Evolutionary conservation across 192 early-diverging fungal genomes (phyloP).

Genomic region (Helicostylum pulchrum): DNA sequence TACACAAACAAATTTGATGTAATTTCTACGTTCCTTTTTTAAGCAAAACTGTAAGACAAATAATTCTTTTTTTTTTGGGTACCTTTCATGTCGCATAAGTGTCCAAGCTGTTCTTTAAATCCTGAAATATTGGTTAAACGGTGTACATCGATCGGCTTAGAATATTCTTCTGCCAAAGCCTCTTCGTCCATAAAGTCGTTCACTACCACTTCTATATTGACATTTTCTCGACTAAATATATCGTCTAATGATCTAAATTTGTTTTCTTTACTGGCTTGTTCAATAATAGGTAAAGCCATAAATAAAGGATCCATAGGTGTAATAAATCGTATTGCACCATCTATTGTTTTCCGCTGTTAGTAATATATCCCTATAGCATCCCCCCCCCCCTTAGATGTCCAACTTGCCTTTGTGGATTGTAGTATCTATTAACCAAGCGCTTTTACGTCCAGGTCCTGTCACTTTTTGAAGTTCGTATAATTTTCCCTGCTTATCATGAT

Average conservation of each 20-base stretch:
- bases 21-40: neutral
- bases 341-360: neutral
- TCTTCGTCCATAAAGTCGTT: neutral
- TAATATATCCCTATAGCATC: neutral
- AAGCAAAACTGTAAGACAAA: no score
- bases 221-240: slow-evolving; percentile 14
- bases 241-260: slow-evolving; percentile 15
- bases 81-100: slow-evolving; percentile 18
- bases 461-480: slow-evolving; percentile 20
- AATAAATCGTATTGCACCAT: slow-evolving; percentile 7
- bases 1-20: slow-evolving; percentile 5
- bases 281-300: slow-evolving; percentile 9
- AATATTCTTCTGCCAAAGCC: neutral
- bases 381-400: no score
- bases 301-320: slow-evolving; percentile 18
- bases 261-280: neutral
- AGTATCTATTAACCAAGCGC: slow-evolving; percentile 9
- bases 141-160: slow-evolving; percentile 1
- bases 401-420: slow-evolving; percentile 6
- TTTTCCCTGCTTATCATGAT: neutral
- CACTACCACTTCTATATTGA: neutral
- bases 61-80: neutral
- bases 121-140: slow-evolving; percentile 3
- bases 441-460: slow-evolving; percentile 14
- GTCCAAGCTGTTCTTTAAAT: slow-evolving; percentile 1